phyloP scores from a whole-genome alignment of 345 rosid species.

The Populus davidiana region DNA sequence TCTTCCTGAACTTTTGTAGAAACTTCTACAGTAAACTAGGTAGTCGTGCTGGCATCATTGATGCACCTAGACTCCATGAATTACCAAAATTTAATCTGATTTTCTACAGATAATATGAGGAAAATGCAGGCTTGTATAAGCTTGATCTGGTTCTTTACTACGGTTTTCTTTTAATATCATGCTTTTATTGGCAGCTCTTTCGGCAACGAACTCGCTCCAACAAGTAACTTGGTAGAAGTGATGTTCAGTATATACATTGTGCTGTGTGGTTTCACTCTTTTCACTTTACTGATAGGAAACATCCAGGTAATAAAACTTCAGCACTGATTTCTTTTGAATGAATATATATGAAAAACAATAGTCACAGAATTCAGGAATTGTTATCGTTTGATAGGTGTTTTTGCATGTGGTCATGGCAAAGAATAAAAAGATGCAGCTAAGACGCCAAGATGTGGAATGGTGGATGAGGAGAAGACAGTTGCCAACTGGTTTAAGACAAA shows the following conservation, averaged over 20 bases:
- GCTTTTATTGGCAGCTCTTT: conserved; percentile 38
- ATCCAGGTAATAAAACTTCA: conserved; percentile 43
- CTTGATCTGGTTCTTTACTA: no score
- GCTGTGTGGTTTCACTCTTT: conserved; percentile 50
- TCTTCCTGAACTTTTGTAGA: no score
- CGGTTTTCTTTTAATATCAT: background rate
- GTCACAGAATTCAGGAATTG: background rate
- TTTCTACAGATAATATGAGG: no score
- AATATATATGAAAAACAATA: background rate
- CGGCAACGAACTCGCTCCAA: conserved; percentile 59
- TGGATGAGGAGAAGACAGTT: conserved; percentile 65
- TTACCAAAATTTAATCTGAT: no score
- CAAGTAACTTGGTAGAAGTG: conserved; percentile 54
- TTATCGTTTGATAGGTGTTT: conserved; percentile 38
- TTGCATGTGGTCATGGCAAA: conserved; percentile 53
- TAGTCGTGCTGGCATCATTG: no score
- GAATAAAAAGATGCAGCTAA: conserved; percentile 49
- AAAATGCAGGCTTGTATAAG: no score
- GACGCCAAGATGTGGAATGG: conserved; percentile 52
- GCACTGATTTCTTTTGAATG: background rate
- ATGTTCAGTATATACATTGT: conserved; percentile 54
- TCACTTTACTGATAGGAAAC: conserved; percentile 58
- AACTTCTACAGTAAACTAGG: no score
- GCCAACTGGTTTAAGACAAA: conserved; percentile 43
- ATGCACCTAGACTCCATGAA: no score